Percentiles rank a stretch among this genome's conserved stretches.
phyloP scores from a whole-genome alignment of 768 basidiomycete species.

The Macrolepiota dolichaula region DNA sequence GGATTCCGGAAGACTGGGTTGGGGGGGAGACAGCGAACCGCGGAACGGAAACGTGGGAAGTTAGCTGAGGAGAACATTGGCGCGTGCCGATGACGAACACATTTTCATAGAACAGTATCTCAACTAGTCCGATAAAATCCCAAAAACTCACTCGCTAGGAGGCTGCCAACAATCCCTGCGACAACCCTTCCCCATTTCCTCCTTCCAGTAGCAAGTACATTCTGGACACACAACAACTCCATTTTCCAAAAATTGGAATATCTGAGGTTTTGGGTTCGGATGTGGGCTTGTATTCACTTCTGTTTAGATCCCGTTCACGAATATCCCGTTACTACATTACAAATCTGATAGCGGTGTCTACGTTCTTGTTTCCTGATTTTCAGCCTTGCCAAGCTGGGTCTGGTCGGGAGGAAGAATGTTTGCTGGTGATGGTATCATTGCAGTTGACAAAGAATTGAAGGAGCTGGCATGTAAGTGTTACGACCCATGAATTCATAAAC shows the following conservation, averaged over 20 bases:
- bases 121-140: too few species aligned
- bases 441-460: slow-evolving; percentile 44
- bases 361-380: slow-evolving; percentile 63
- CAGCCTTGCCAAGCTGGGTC: slow-evolving; percentile 64
- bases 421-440: slow-evolving; percentile 55
- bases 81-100: too few species aligned
- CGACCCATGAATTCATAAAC: not conserved
- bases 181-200: slow-evolving; percentile 4
- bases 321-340: slow-evolving; percentile 44
- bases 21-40: too few species aligned
- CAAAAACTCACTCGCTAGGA: too few species aligned
- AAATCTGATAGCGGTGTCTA: slow-evolving; percentile 67
- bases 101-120: too few species aligned
- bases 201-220: slow-evolving; percentile 19
- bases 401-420: slow-evolving; percentile 71
- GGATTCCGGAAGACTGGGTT: too few species aligned
- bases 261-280: slow-evolving; percentile 21
- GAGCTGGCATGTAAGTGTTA: slow-evolving; percentile 32
- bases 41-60: too few species aligned
- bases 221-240: slow-evolving; percentile 45
- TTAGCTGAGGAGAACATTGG: too few species aligned
- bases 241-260: slow-evolving; percentile 25
- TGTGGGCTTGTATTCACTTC: slow-evolving; percentile 19
- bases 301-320: slow-evolving; percentile 31
- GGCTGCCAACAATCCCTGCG: too few species aligned